Base-by-base conservation (phyloP, 2,329 filamentous ascomycete species). In the Orbilia brochopaga region DNA sequence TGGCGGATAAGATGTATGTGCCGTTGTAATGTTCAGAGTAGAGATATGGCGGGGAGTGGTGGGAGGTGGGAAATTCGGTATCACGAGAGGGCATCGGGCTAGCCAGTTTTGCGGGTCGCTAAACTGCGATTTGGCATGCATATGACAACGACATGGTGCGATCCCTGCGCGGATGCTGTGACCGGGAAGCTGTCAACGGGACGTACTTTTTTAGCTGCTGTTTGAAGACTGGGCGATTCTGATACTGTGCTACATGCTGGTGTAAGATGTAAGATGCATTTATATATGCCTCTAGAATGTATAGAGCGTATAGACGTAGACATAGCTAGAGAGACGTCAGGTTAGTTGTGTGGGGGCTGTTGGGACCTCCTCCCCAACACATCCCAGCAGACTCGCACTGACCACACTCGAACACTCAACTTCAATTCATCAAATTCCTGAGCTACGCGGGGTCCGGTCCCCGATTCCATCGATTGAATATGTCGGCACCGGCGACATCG, bases 121-220 rank as follows among this genome's bases (percentile, higher is more conserved):
- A 56, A 19, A 5, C 46, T 50, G 37, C 51, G 19, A 27, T 59
- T 59, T 70, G 62, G 59, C 65, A 58, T 70, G 65, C 44, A 48
- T 48, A 48, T 70, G 65, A 70, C 54, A 53, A 54, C 58, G 61
- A 63, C 48, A 53, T 50, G 24, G 42, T 56, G 58, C 59, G 66
- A 55, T 63, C 59, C 59, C n/a, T 37, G 48, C 35, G 5, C 15
- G 17, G 5, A 10, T 23, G 15, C n/a, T 10, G 44, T 15, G 6
- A 5, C n/a, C 7, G 8, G 8, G 44, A 15, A 23, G 44, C 8
- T 15, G 11, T 48, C n/a, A 17, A 21, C 8, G 17, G 17, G 19
- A 48, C n/a, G n/a, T n/a, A 15, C 40, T 5, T 44, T 7, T 44
- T 44, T n/a, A 17, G 40, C 40, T 44, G 40, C 40, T n/a, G 35